phyloP scores from a whole-genome alignment of 495 filamentous ascomycete genomes.

The Paragyromitra xinjiangensis region DNA sequence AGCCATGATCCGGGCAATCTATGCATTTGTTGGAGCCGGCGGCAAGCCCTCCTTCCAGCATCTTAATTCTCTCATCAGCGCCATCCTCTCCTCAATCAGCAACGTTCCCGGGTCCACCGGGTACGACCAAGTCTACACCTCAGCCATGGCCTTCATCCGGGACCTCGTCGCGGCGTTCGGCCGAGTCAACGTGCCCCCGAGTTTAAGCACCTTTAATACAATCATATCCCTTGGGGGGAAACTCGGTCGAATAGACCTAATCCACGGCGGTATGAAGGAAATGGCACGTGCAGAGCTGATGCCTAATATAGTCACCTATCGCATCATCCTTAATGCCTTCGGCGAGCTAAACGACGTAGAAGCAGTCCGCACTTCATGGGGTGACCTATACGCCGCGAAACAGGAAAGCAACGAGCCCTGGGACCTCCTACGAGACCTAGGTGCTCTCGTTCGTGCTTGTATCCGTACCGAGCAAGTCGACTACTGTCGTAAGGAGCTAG shows the following conservation, averaged over 20 bases:
- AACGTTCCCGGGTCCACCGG: constrained; percentile 34
- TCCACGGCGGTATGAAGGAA: constrained; percentile 56
- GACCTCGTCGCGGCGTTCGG: constrained; percentile 52
- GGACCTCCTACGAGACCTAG: constrained; percentile 45
- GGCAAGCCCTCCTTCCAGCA: constrained; percentile 56
- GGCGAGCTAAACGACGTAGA: constrained; percentile 55
- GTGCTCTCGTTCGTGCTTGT: constrained; percentile 42
- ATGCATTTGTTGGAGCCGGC: constrained; percentile 59
- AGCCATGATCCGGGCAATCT: constrained; percentile 58
- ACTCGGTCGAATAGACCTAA: constrained; percentile 54
- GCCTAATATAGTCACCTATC: constrained; percentile 57
- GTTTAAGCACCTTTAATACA: constrained; percentile 58
- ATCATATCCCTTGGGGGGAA: constrained; percentile 59
- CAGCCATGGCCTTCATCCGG: constrained; percentile 46
- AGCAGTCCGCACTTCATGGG: constrained; percentile 52
- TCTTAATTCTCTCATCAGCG: constrained; percentile 54
- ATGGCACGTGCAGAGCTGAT: constrained; percentile 50
- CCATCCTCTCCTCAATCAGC: constrained; percentile 45
- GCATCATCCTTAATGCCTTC: constrained; percentile 58
- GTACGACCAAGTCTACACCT: constrained; percentile 29
- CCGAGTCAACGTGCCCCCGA: constrained; percentile 44
- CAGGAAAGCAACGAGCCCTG: constrained; percentile 14
- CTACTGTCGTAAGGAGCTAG: constrained; percentile 42
- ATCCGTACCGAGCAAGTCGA: constrained; percentile 22
- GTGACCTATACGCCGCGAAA: constrained; percentile 32